Evolutionary conservation across 2,329 filamentous ascomycete species (phyloP).

Genomic region (Penicillium sumatraense): DNA sequence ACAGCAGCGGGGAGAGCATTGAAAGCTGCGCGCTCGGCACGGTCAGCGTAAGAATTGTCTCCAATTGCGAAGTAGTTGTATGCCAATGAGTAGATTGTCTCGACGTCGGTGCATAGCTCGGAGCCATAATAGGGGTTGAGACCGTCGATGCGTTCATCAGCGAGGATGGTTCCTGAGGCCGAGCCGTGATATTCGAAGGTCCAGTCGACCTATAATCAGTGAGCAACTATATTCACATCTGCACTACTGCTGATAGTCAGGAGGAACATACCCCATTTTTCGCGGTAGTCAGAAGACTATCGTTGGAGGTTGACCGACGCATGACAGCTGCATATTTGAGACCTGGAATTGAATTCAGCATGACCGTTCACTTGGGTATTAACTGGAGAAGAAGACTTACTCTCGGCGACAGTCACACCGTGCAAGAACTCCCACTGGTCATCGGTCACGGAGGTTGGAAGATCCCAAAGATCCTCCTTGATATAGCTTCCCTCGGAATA

Average conservation of each 20-base stretch:
- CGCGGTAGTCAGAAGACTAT: constrained; percentile 46
- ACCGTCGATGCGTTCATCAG: constrained; percentile 55
- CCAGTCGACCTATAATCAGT: constrained; percentile 43
- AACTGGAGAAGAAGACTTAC: too few relatives aligned
- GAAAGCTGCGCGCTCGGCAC: constrained; percentile 58
- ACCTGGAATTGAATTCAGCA: constrained; percentile 24
- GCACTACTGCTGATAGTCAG: too few relatives aligned
- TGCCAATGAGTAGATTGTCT: constrained; percentile 56
- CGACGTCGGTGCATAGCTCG: constrained; percentile 58
- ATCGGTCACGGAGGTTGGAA: constrained; percentile 35
- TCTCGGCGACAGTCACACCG: constrained; percentile 54
- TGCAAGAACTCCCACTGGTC: constrained; percentile 48
- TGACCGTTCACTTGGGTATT: too few relatives aligned
- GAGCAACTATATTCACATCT: too few relatives aligned
- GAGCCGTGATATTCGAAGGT: constrained; percentile 55
- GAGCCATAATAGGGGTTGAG: constrained; percentile 49
- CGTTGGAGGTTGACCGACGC: constrained; percentile 51
- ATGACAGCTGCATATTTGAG: constrained; percentile 53
- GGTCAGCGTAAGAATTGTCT: constrained; percentile 54
- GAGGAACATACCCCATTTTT: constrained; percentile 37
- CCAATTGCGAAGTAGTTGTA: constrained; percentile 58
- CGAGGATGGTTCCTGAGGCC: constrained; percentile 54
- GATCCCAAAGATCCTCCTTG: constrained; percentile 40
- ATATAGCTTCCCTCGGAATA: constrained; percentile 44
- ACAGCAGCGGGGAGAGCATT: constrained; percentile 60